Conservation (phyloP, 2,329 filamentous ascomycete genomes). For the Phaeophleospora eucalypticola region DNA sequence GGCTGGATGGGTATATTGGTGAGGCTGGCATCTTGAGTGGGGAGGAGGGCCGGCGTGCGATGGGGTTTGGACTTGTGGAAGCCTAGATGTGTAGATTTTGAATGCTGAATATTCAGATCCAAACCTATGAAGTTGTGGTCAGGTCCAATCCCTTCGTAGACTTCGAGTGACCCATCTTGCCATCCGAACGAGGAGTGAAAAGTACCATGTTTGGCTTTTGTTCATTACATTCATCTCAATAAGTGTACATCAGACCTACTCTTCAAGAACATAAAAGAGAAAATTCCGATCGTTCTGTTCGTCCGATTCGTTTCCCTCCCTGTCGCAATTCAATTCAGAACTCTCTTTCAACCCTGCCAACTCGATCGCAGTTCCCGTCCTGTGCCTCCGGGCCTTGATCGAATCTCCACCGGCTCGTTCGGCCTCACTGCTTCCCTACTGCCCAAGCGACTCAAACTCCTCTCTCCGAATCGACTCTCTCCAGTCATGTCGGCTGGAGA, state of each 20-base stretch:
- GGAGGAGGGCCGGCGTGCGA: slow-evolving; percentile 4
- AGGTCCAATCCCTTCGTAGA: no score
- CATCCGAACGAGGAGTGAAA: no score
- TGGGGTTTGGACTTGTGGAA: slow-evolving; percentile 4
- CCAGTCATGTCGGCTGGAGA: not conserved
- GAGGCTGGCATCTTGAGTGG: slow-evolving; percentile 8
- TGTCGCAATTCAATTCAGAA: not conserved
- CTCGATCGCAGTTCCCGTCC: not conserved
- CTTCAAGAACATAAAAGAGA: no score
- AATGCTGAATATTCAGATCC: no score
- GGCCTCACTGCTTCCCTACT: not conserved
- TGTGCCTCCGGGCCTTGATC: not conserved
- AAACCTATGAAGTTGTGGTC: no score
- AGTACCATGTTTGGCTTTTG: no score
- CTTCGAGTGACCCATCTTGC: no score
- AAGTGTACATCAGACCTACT: no score
- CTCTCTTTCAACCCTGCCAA: not conserved
- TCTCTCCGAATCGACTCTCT: not conserved
- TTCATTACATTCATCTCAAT: no score
- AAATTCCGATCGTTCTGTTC: no score
- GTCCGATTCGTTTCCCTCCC: not conserved
- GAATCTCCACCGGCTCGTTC: not conserved
- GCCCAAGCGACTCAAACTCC: not conserved
- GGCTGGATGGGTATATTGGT: slow-evolving; percentile 5
- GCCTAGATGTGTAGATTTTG: no score